phyloP scores from a whole-genome alignment of 768 basidiomycete genomes.

The Podaxis mareebaensis region DNA sequence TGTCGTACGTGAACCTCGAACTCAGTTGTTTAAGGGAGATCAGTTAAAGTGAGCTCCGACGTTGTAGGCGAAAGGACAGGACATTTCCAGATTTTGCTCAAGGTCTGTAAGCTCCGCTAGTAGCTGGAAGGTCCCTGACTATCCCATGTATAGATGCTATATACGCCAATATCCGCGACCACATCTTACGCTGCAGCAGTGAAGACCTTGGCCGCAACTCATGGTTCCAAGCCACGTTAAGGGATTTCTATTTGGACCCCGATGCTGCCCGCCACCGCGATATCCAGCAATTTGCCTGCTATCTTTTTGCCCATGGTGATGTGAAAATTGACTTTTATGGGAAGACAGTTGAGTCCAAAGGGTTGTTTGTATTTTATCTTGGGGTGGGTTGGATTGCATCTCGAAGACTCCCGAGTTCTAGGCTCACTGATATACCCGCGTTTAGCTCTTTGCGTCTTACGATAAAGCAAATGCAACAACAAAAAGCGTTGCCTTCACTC shows the following conservation, averaged over 20 bases:
- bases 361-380: neutral
- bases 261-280: neutral
- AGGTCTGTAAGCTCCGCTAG: neutral
- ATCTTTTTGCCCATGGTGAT: neutral
- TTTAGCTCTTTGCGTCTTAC: neutral
- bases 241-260: neutral
- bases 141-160: neutral
- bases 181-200: neutral
- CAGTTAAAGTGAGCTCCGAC: neutral
- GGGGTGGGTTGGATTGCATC: neutral
- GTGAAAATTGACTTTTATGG: neutral
- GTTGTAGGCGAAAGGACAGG: neutral
- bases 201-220: neutral
- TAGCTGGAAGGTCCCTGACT: neutral
- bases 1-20: neutral
- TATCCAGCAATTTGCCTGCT: neutral
- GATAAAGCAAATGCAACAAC: neutral
- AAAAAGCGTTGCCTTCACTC: too few relatives aligned
- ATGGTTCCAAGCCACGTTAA: neutral
- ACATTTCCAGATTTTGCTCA: neutral
- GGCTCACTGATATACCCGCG: neutral
- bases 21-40: neutral
- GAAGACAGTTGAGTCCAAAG: neutral
- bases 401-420: neutral
- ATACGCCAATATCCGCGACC: neutral